These are phyloP conservation scores for Lasiosphaeris hirsuta DNA, from an alignment of 495 filamentous ascomycete species.

Conservation along the genomic window DNA sequence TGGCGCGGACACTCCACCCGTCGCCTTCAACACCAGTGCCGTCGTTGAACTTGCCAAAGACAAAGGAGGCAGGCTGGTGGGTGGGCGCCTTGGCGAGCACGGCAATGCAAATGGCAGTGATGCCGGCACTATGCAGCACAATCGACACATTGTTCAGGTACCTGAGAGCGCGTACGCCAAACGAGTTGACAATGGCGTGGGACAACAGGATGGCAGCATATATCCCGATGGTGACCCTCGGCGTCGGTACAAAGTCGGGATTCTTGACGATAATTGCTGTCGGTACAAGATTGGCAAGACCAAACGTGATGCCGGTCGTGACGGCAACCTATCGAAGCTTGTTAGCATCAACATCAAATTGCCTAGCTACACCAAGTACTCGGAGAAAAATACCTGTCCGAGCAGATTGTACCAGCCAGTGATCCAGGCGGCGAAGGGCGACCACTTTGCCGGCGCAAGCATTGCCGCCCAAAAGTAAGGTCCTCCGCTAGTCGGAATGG, in stretches of 20 bases:
- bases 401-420: conserved; percentile 64
- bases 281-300: conserved; percentile 58
- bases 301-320: conserved; percentile 65
- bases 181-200: conserved; percentile 56
- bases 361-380: neutral
- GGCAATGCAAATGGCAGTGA: conserved; percentile 55
- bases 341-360: too few relatives aligned
- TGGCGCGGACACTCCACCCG: conserved; percentile 42
- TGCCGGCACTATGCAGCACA: conserved; percentile 56
- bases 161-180: conserved; percentile 54
- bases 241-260: conserved; percentile 47
- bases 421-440: conserved; percentile 61
- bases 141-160: conserved; percentile 63
- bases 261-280: conserved; percentile 56
- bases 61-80: conserved; percentile 57
- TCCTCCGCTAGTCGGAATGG: conserved; percentile 61
- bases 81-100: conserved; percentile 59
- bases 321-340: conserved; percentile 47
- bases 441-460: conserved; percentile 52
- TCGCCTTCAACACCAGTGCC: conserved; percentile 48
- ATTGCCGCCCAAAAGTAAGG: conserved; percentile 67
- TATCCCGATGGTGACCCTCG: conserved; percentile 54
- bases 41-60: conserved; percentile 56
- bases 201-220: conserved; percentile 59
- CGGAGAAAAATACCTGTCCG: conserved; percentile 37